Percentiles rank a stretch among this genome's conserved stretches.
These are phyloP conservation scores for Cenococcum geophilum DNA, from an alignment of 495 filamentous ascomycete genomes.

Conservation along the genomic window DNA sequence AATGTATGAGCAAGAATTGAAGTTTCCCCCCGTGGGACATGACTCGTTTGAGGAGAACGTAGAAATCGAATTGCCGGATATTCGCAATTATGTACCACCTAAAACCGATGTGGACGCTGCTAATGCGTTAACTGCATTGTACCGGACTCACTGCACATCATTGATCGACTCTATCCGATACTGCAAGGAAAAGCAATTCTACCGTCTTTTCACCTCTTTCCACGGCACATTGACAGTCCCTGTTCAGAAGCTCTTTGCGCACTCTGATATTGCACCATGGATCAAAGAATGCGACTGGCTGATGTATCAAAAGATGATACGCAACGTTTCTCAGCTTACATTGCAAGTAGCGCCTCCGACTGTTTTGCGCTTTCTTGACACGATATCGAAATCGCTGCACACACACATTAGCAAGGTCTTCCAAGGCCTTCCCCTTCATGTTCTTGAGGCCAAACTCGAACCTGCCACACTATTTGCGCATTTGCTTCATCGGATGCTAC, in stretches of 20 bases:
- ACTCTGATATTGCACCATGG: constrained; percentile 79
- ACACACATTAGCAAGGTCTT: constrained; percentile 74
- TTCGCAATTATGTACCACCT: constrained; percentile 65
- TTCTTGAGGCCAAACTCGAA: constrained; percentile 74
- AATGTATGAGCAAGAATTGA: constrained; percentile 52
- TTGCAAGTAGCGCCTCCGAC: constrained; percentile 81
- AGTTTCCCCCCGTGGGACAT: constrained; percentile 54
- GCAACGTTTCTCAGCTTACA: constrained; percentile 74
- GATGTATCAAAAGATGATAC: constrained; percentile 95
- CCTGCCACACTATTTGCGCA: constrained; percentile 86
- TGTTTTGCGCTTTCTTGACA: constrained; percentile 76
- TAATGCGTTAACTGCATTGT: constrained; percentile 73
- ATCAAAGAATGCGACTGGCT: constrained; percentile 91
- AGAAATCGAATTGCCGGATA: constrained; percentile 67
- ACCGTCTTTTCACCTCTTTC: constrained; percentile 91
- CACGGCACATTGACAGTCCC: constrained; percentile 93
- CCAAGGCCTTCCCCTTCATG: constrained; percentile 71
- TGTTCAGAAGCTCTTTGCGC: constrained; percentile 86
- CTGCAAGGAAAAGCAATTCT: constrained; percentile 90
- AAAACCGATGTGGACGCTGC: constrained; percentile 78
- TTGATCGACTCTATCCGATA: constrained; percentile 91
- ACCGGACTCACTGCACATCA: constrained; percentile 89
- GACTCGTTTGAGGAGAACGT: constrained; percentile 46
- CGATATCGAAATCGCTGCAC: constrained; percentile 72
- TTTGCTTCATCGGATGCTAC: constrained; percentile 73